Evolutionary conservation across 345 rosid genomes (phyloP).

Genomic region (Litchi chinensis): DNA sequence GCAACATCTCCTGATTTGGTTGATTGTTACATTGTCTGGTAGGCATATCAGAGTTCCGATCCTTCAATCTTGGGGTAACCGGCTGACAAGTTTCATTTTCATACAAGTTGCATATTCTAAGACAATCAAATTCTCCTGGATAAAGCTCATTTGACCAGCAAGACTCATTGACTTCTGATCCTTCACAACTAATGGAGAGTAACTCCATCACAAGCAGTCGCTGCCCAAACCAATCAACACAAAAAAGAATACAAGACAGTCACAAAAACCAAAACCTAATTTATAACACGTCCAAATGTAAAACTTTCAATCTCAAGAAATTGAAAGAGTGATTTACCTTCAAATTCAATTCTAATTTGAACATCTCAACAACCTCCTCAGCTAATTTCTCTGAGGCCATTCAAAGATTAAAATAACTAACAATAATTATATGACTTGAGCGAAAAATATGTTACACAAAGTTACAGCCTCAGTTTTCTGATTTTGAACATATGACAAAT

Average conservation of each 20-base stretch:
- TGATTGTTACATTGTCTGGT: conserved; percentile 34
- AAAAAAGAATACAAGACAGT: conserved; percentile 10
- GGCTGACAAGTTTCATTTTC: conserved; percentile 52
- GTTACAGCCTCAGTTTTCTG: background rate
- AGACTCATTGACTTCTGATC: conserved; percentile 32
- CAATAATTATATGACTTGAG: background rate
- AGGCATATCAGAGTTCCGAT: conserved; percentile 31
- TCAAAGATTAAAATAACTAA: conserved; percentile 20
- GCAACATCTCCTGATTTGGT: conserved; percentile 55
- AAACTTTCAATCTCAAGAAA: background rate
- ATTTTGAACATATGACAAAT: background rate
- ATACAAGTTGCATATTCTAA: conserved; percentile 54
- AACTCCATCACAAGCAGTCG: conserved; percentile 63
- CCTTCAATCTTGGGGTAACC: conserved; percentile 50
- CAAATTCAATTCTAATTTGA: conserved; percentile 60
- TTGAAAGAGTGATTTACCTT: conserved; percentile 48
- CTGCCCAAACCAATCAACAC: conserved; percentile 41
- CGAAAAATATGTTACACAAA: background rate
- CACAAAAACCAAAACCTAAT: conserved; percentile 3
- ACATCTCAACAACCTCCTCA: conserved; percentile 80
- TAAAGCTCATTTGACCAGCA: conserved; percentile 77
- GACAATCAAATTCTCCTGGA: conserved; percentile 66
- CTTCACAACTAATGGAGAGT: conserved; percentile 49
- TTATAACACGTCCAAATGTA: conserved; percentile 5
- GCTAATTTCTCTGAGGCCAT: conserved; percentile 65